Percentiles rank a stretch among this genome's conserved stretches.
Conservation (phyloP, 2,329 filamentous ascomycete genomes). For the Penicillium sp. region DNA sequence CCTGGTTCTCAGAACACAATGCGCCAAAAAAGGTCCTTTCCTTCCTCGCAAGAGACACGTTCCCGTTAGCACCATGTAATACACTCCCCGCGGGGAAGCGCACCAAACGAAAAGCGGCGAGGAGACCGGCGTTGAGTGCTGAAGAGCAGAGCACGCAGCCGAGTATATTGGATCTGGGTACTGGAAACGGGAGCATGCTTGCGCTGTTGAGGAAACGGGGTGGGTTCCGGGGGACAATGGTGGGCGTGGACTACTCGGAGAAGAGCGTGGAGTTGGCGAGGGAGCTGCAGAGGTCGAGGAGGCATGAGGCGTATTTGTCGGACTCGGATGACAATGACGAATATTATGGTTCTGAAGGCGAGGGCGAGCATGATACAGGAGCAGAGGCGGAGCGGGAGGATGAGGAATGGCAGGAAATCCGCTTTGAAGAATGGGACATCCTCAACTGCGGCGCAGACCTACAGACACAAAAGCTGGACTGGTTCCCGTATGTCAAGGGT, state of each 20-base stretch:
- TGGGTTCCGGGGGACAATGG: slow-evolving; percentile 69
- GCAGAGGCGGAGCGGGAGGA: slow-evolving; percentile 22
- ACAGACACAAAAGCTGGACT: slow-evolving; percentile 28
- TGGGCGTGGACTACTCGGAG: slow-evolving; percentile 87
- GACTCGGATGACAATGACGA: slow-evolving; percentile 36
- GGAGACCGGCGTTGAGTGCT: slow-evolving; percentile 2
- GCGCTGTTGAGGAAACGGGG: slow-evolving; percentile 73
- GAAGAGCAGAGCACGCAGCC: slow-evolving; percentile 26
- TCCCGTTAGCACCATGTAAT: slow-evolving; percentile 49
- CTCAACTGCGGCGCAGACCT: slow-evolving; percentile 51
- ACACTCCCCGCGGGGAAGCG: slow-evolving; percentile 28
- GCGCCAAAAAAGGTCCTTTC: slow-evolving; percentile 80
- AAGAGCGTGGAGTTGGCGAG: slow-evolving; percentile 75
- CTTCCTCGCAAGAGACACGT: slow-evolving; percentile 63
- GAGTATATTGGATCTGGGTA: slow-evolving; percentile 82
- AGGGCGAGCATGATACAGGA: slow-evolving; percentile 32
- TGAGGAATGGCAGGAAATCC: slow-evolving; percentile 35
- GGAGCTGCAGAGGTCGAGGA: slow-evolving; percentile 57
- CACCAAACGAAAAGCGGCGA: not conserved
- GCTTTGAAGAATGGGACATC: slow-evolving; percentile 69
- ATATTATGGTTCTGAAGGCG: slow-evolving; percentile 50
- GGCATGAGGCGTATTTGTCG: slow-evolving; percentile 41
- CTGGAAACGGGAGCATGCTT: slow-evolving; percentile 91
- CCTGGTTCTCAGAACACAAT: slow-evolving; percentile 95
- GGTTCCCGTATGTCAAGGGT: slow-evolving; percentile 45